Evolutionary conservation across 2,329 filamentous ascomycete genomes (phyloP), one percentile per base, ranked within the genome.

Genomic region (Colletotrichum lentis): DNA sequence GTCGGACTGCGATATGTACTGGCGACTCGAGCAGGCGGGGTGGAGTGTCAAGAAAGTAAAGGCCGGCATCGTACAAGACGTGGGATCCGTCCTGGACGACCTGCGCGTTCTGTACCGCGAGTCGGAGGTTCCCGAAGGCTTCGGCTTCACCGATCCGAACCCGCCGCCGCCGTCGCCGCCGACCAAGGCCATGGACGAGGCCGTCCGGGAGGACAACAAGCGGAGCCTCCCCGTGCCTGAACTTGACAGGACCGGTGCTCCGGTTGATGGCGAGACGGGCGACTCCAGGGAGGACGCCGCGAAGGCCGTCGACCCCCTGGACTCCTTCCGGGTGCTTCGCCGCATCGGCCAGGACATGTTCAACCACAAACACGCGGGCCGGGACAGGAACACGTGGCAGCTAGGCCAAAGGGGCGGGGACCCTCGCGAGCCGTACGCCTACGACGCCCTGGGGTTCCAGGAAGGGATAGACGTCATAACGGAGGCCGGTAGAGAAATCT

Each of bases 1-100:
- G 70, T 85, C 82, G 41, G 86, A 88, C 71, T 88, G 85, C 74
- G 85, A 87, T 71, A 82, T 85, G 78, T 83, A 87, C 71, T 76
- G 76, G 16, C 80, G 85, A 5, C 70, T 86, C 6, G 69, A 71
- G 10, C 84, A 85, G 81, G 76, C 73, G 10, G 78, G 80, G 4
- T 83, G 80, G 77, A 79, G 75, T 6, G 80, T 80, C 60, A 70
- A 73, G 2, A 79, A 83, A 41, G 74, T 70, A 1, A 75, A 73
- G 12, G 79, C 77, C 3, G 83, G 81, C 5, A 77, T 82, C 22
- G 76, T 86, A 41, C 81, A 78, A 24, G 82, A 84, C 70, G 81
- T 84, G 0, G 83, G 80, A 41, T 73, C 77, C 35, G 77, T 77
- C 7, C 74, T 86, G 31, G 79, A 84, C 52, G 79, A 85, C 67